Evolutionary conservation across 306 rosid species (phyloP).

Genomic region (Vachellia pachyceras): DNA sequence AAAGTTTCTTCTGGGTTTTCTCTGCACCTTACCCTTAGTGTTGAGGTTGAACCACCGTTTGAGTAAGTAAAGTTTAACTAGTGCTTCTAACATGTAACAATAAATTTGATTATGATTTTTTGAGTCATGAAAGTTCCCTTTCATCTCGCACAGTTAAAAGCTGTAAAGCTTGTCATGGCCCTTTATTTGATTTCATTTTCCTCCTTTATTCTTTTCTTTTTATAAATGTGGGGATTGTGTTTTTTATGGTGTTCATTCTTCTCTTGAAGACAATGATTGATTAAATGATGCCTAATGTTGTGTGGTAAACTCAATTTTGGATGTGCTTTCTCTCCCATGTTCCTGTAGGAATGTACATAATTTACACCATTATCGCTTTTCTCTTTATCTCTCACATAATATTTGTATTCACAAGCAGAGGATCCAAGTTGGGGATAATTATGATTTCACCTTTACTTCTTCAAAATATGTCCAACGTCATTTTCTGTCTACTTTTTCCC

Average conservation of each 20-base stretch:
- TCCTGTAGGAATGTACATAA: constrained; percentile 7
- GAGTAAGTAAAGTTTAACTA: constrained; percentile 66
- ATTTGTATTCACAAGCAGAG: background rate
- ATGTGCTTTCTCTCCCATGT: constrained; percentile 26
- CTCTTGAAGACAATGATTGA: constrained; percentile 16
- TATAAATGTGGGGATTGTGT: constrained; percentile 10
- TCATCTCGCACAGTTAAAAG: background rate
- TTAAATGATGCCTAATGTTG: constrained; percentile 10
- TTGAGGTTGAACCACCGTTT: constrained; percentile 90
- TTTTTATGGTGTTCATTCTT: constrained; percentile 15
- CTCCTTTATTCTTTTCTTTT: background rate
- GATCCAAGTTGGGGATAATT: constrained; percentile 4
- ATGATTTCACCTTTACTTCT: constrained; percentile 2
- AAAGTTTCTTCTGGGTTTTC: constrained; percentile 63
- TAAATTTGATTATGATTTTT: constrained; percentile 18
- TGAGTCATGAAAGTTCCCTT: constrained; percentile 14
- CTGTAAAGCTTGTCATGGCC: constrained; percentile 19
- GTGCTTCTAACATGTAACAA: constrained; percentile 20
- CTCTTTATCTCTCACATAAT: background rate
- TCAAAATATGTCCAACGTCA: background rate
- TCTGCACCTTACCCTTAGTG: constrained; percentile 78
- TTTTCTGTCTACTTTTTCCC: background rate
- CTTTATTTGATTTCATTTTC: constrained; percentile 1
- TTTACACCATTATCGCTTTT: constrained; percentile 5
- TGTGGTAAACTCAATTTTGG: constrained; percentile 26